Base-by-base conservation (phyloP, 1,284 basidiomycete species). In the Cerrena zonata region DNA sequence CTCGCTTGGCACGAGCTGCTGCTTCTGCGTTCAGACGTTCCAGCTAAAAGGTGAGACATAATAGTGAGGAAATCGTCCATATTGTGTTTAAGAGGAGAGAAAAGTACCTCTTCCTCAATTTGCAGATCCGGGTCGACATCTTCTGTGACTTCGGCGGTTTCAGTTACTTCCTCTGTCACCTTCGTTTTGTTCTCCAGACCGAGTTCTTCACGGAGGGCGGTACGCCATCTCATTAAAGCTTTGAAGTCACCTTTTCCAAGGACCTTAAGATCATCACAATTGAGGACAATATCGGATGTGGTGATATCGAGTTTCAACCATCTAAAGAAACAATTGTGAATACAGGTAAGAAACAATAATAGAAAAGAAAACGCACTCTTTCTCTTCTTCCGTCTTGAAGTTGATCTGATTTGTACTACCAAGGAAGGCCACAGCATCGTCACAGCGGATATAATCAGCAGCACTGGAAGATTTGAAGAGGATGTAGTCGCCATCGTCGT, bases 161-260 rank as follows among this genome's bases (percentile, higher is more conserved):
- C 92, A 0, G 84, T 90, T 39, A 80, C 67, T 62, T 96, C 88
- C 56, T 88, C 85, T 0, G 77, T 74, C 10, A 76, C 68, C 56
- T 82, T 87, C 3, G 76, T 79, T 68, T 89, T 94, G 57, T 82
- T 75, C 52, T 96, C 94, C 26, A 94, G 68, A 23, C 91, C 94
- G 48, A 91, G 71, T 75, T 92, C 91, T 69, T 92, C 88, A 48
- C 91, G 86, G 41, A 96, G 73, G 7, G 82, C 79, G 26, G 82
- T 69, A 46, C 94, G 79, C 95, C 96, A 99, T 72, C 89, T 96
- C 55, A 99, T 78, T 53, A 99, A 71, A 10, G 80, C 69, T 68
- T 97, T 97, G 74, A 99, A 99, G 63, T 99, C 96, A 46, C 94
- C 88, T 70, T 97, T 98, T 43, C 96, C 96, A 30, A 99, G 75